phyloP scores from a whole-genome alignment of 805 yeast species.

The Saturnispora zaruensis region DNA sequence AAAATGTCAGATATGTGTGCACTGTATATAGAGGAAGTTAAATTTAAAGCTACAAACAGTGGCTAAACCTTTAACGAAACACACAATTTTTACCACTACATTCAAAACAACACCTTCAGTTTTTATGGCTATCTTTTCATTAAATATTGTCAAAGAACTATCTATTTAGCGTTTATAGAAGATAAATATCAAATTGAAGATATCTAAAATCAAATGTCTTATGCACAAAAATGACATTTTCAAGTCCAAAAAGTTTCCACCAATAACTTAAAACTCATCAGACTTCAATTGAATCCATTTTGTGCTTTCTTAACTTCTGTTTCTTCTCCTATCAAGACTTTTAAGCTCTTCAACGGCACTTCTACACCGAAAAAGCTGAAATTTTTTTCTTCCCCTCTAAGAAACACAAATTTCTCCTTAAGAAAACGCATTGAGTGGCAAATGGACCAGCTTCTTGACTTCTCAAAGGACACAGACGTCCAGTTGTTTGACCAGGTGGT shows the following conservation, averaged over 20 bases:
- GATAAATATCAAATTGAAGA: not conserved
- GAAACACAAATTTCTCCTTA: not conserved
- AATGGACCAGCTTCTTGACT: conserved; percentile 88
- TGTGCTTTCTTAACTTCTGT: not conserved
- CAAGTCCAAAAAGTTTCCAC: not conserved
- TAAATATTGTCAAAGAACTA: not conserved
- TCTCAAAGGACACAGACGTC: conserved; percentile 76
- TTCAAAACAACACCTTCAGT: too few species aligned
- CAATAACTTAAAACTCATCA: not conserved
- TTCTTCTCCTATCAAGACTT: not conserved
- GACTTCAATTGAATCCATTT: not conserved
- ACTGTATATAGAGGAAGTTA: not conserved
- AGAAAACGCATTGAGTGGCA: not conserved
- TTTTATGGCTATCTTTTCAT: too few species aligned
- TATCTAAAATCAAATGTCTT: not conserved
- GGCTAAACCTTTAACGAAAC: not conserved
- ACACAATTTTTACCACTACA: too few species aligned
- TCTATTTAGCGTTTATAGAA: not conserved
- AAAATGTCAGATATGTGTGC: too few species aligned
- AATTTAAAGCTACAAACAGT: not conserved
- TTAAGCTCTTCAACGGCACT: not conserved
- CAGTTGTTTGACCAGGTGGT: conserved; percentile 75
- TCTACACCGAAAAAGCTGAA: not conserved
- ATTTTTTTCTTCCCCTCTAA: not conserved
- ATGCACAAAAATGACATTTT: not conserved